phyloP scores from a whole-genome alignment of 1,139 yeast genomes.

The Arxiozyma slooffiae region DNA sequence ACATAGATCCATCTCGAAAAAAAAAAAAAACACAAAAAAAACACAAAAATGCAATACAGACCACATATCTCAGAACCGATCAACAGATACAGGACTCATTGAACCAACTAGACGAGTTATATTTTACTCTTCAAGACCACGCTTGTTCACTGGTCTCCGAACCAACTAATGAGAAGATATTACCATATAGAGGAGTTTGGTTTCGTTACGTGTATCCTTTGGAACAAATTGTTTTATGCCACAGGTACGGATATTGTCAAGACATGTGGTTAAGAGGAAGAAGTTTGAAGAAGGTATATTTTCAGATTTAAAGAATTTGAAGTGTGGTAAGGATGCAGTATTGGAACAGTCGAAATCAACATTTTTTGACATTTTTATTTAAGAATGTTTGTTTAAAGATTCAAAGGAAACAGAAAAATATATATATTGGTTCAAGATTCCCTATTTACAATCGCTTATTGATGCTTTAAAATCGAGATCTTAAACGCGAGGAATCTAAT shows the following conservation, averaged over 20 bases:
- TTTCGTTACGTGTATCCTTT: constrained; percentile 78
- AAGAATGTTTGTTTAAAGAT: constrained; percentile 83
- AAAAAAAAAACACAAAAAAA: neutral
- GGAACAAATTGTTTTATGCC: constrained; percentile 83
- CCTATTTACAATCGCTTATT: constrained; percentile 83
- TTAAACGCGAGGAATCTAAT: constrained; percentile 59
- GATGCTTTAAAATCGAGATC: constrained; percentile 90
- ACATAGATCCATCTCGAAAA: neutral
- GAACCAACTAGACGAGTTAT: constrained; percentile 50
- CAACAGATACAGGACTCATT: neutral
- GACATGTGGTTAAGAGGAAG: constrained; percentile 70
- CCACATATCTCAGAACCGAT: neutral
- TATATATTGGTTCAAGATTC: constrained; percentile 95
- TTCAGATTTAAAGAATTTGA: constrained; percentile 77
- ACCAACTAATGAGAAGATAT: constrained; percentile 77
- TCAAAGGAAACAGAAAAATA: constrained; percentile 94
- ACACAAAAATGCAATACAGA: neutral
- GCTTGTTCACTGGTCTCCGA: constrained; percentile 87
- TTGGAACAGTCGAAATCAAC: constrained; percentile 82
- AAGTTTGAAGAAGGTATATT: constrained; percentile 96
- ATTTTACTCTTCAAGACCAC: constrained; percentile 84
- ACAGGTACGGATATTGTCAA: constrained; percentile 96
- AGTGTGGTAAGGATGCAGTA: constrained; percentile 80
- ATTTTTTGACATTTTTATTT: constrained; percentile 72
- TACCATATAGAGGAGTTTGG: constrained; percentile 83